Conservation (phyloP, 805 yeast species). For the Torulaspora quercuum region DNA sequence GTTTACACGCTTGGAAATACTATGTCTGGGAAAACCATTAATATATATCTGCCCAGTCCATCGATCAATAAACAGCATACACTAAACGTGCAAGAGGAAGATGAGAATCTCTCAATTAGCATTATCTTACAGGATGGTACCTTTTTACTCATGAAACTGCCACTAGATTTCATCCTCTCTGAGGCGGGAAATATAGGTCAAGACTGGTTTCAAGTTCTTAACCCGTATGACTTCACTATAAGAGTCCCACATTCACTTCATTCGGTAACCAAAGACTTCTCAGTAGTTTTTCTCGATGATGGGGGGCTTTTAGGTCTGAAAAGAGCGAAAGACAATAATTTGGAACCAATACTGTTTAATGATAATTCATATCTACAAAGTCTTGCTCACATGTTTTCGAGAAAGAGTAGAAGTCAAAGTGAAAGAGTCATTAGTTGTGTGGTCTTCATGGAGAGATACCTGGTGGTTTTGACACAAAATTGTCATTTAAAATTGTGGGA, state of each 20-base stretch:
- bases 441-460: slow-evolving; percentile 19
- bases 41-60: slow-evolving; percentile 26
- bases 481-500: slow-evolving; percentile 35
- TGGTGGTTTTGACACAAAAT: slow-evolving; percentile 30
- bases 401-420: slow-evolving; percentile 12
- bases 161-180: slow-evolving; percentile 25
- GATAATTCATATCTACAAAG: slow-evolving; percentile 49
- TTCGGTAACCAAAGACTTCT: slow-evolving; percentile 43
- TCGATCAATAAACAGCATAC: slow-evolving; percentile 30
- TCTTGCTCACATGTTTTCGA: slow-evolving; percentile 32
- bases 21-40: slow-evolving; percentile 22
- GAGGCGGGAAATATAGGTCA: slow-evolving; percentile 9
- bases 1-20: slow-evolving; percentile 26
- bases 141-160: slow-evolving; percentile 23
- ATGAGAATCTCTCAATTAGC: slow-evolving; percentile 19
- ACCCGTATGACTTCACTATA: slow-evolving; percentile 61
- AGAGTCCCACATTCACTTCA: slow-evolving; percentile 54
- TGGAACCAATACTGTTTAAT: slow-evolving; percentile 50
- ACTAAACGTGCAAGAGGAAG: slow-evolving; percentile 14
- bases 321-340: slow-evolving; percentile 22
- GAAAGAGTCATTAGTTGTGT: slow-evolving; percentile 27
- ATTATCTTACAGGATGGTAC: slow-evolving; percentile 30
- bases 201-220: slow-evolving; percentile 65
- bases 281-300: slow-evolving; percentile 63
- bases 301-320: slow-evolving; percentile 68